phyloP scores from a whole-genome alignment of 768 basidiomycete genomes.

The Rhizopogon vulgaris region DNA sequence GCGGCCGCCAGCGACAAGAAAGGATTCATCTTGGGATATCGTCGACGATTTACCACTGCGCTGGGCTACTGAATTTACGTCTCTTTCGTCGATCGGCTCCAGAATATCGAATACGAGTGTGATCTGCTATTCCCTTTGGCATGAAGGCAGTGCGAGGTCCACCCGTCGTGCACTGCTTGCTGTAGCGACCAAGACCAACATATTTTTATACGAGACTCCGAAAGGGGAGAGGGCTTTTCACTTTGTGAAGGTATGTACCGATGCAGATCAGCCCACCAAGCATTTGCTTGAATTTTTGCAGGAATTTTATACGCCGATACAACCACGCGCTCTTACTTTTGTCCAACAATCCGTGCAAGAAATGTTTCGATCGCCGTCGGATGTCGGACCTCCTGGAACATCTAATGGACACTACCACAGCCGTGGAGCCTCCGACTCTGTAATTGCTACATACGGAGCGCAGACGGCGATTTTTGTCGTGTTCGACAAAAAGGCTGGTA shows the following conservation, averaged over 20 bases:
- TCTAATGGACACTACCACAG: constrained; percentile 28
- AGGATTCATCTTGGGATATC: constrained; percentile 63
- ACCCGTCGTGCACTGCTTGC: constrained; percentile 55
- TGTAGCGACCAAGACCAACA: constrained; percentile 66
- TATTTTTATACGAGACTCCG: constrained; percentile 76
- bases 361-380: constrained; percentile 36
- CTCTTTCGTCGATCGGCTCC: constrained; percentile 64
- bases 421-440: constrained; percentile 35
- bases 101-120: constrained; percentile 54
- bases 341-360: constrained; percentile 64
- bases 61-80: constrained; percentile 86
- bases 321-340: constrained; percentile 61
- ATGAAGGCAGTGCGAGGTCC: constrained; percentile 42
- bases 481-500: constrained; percentile 84
- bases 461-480: constrained; percentile 77
- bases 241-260: constrained; percentile 61
- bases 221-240: constrained; percentile 78
- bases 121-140: constrained; percentile 64
- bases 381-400: constrained; percentile 25
- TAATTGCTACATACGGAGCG: constrained; percentile 46
- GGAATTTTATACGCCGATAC: constrained; percentile 81
- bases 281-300: constrained; percentile 20
- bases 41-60: constrained; percentile 68
- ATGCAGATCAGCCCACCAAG: not conserved
- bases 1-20: constrained; percentile 25